phyloP scores from a whole-genome alignment of 352 stramenopile genomes.

The Globisporangium apiculatum region DNA sequence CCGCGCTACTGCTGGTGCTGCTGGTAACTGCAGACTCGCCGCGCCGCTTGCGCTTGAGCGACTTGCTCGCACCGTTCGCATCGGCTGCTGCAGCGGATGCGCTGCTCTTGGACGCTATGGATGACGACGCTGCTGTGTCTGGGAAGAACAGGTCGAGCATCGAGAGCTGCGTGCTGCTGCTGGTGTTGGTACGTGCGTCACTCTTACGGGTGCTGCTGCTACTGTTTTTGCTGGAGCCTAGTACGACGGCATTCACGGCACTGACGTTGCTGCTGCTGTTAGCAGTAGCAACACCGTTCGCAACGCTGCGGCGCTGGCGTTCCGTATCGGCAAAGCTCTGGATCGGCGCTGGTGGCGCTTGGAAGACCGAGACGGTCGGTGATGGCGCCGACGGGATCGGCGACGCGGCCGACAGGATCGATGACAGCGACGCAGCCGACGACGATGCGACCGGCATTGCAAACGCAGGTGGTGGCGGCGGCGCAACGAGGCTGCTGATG shows the following conservation, averaged over 20 bases:
- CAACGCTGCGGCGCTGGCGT: constrained; percentile 9
- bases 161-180: constrained; percentile 16
- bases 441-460: constrained; percentile 6
- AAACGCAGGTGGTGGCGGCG: constrained; percentile 6
- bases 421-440: constrained; percentile 10
- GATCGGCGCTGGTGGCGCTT: constrained; percentile 42
- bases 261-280: constrained; percentile 2
- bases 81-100: not conserved
- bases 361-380: constrained; percentile 35
- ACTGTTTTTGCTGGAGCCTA: not conserved
- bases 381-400: constrained; percentile 8
- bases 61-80: constrained; percentile 13
- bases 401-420: constrained; percentile 14
- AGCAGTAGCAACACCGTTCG: not conserved
- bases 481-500: constrained; percentile 14
- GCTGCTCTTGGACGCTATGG: not conserved
- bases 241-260: too few species aligned
- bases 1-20: not conserved
- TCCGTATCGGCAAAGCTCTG: constrained; percentile 60
- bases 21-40: constrained; percentile 1
- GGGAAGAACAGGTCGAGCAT: constrained; percentile 66
- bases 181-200: not conserved
- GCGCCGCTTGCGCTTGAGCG: constrained; percentile 46
- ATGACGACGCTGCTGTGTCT: not conserved
- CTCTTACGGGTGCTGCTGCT: constrained; percentile 1